Base-by-base conservation (phyloP, 768 basidiomycete genomes). In the Boletus sp. region DNA sequence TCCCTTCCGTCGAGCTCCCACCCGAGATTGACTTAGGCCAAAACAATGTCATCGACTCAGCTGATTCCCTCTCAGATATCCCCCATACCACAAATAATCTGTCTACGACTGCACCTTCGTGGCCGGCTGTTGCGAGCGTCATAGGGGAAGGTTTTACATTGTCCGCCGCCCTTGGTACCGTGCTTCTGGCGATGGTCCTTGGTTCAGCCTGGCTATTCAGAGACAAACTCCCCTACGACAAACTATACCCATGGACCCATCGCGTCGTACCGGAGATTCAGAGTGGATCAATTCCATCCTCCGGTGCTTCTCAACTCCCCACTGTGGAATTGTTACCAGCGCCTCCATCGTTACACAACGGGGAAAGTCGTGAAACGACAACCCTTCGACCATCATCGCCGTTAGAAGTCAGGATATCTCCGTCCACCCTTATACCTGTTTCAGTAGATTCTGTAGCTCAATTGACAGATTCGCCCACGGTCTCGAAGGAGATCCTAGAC, bases 1-100 rank as follows among this genome's bases (percentile, higher is more conserved):
- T 82, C 1, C 80, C 80, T 7, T 69, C 71, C 3, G 75, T 64
- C 3, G 68, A 76, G 7, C 58, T 58, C 9, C 69, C 72, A 17
- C 73, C 73, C 36, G 63, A 67, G 36, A 50, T 61, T 28, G 57
- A 62, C 46, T 49, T 55, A 10, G 55, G 49, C 46, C 41, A 47
- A 39, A 55, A 52, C 15, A 59, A 32, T 32, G 55, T 36, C 29
- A 54, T 65, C 10, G 56, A 64, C 32, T 54, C 61, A 1, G 48
- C 56, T 20, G 61, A 68, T 9, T 28, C 65, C n/a, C 30, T 59
- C 15, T 53, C 61, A 39, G 50, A 58, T 55, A 59, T 60, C 32
- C 46, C 58, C 7, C 58, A 70, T 61, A 60, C 53, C 53, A 56
- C 42, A 3, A 51, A 61, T 14, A 59, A 64, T 50, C 28, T 52